Evolutionary conservation across 495 filamentous ascomycete species (phyloP), one percentile per base, ranked within the genome.

Genomic region (Aspergillus affinis): DNA sequence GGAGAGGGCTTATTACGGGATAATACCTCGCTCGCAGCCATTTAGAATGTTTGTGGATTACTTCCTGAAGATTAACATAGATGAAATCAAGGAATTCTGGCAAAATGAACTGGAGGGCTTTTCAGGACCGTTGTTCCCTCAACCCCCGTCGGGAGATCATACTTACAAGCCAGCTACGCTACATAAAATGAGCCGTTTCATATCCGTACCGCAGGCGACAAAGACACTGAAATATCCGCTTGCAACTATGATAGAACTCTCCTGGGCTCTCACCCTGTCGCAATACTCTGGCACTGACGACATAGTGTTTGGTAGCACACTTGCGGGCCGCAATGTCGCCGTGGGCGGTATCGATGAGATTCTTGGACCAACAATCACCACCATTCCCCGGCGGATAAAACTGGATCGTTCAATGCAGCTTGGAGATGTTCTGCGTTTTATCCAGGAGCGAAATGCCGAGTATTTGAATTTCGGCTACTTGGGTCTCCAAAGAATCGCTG

Each of bases 251-350:
- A 26, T 49, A 20, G 15, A 49, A 12, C 48, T 49, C 4, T 20
- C 48, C 48, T 49, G 48, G 48, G 48, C 17, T 2, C 48, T 49
- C 0, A 49, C 48, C 9, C 13, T 49, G 15, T 49, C 18, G 0
- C n/a, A 41, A 29, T 9, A 55, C 48, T 44, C 60, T 12, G 80
- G 79, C 18, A 75, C 76, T 10, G 84, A 85, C 57, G 69, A 21
- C 27, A 82, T 81, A 2, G 70, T 86, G 10, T 75, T 84, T 65
- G 78, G 78, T 5, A 63, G 84, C 6, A 81, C 83, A 19, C 51
- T 82, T n/a, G 48, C 66, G 69, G 6, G 51, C 51, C 4, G 51
- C 60, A 13, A 60, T 79, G 7, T 65, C 71, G 51, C 19, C 76
- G 12, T 41, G 2, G n/a, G 61, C 61, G 27, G 57, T 61, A 2